A percentile compares a stretch with the other conserved stretches of the same genome.
Conservation (phyloP, 305 asterid genomes). For the Rubia peregrina region DNA sequence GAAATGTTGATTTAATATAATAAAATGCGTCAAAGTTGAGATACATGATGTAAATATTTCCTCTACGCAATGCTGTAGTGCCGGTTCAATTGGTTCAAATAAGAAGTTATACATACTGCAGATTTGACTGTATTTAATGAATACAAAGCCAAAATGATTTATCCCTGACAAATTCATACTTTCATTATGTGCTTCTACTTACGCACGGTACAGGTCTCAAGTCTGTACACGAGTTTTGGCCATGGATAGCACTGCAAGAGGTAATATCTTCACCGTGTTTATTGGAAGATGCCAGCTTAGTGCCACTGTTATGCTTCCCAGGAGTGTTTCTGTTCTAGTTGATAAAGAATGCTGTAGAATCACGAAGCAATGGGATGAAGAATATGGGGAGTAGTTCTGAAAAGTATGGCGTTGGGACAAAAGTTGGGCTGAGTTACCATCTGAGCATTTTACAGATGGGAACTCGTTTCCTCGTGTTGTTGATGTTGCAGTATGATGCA, state of each 20-base stretch:
- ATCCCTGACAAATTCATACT: neutral
- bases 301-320: constrained; percentile 53
- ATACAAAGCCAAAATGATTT: too few species aligned
- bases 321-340: constrained; percentile 35
- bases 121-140: too few species aligned
- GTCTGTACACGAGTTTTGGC: constrained; percentile 20
- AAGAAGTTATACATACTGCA: too few species aligned
- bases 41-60: too few species aligned
- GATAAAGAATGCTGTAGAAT: constrained; percentile 26
- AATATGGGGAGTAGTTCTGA: constrained; percentile 27
- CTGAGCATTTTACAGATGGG: constrained; percentile 44
- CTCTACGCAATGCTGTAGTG: too few species aligned
- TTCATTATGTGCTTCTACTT: neutral
- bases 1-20: too few species aligned
- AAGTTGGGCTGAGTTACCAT: constrained; percentile 46
- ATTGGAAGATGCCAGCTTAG: constrained; percentile 56
- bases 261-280: constrained; percentile 46
- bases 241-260: constrained; percentile 22
- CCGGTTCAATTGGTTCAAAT: too few species aligned
- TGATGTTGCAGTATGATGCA: constrained; percentile 27
- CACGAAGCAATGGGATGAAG: constrained; percentile 32
- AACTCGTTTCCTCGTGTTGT: constrained; percentile 32
- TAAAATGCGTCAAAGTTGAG: too few species aligned
- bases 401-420: constrained; percentile 29
- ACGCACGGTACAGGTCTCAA: constrained; percentile 28